Evolutionary conservation across 2,329 filamentous ascomycete genomes (phyloP).

Genomic region (Talaromyces sp.): DNA sequence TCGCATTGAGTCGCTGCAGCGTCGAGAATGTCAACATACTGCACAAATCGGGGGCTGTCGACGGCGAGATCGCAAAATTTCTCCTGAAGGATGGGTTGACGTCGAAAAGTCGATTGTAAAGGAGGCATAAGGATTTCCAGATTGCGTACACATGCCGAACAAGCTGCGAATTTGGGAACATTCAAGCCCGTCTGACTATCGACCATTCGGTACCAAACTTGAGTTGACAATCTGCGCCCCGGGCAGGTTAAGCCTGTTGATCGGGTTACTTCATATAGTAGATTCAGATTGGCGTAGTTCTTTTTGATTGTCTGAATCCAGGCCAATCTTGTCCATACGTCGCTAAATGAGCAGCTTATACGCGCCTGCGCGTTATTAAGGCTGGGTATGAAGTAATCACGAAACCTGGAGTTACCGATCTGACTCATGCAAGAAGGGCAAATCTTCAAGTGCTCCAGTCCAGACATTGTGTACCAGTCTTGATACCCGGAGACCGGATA

Average conservation of each 20-base stretch:
- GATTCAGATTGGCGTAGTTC: slow-evolving; percentile 60
- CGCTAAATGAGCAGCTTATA: slow-evolving; percentile 74
- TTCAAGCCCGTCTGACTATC: slow-evolving; percentile 64
- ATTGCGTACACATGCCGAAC: slow-evolving; percentile 68
- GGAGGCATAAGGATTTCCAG: slow-evolving; percentile 71
- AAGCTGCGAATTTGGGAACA: slow-evolving; percentile 71
- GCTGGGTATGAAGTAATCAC: slow-evolving; percentile 62
- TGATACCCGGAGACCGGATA: slow-evolving; percentile 60
- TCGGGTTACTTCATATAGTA: slow-evolving; percentile 67
- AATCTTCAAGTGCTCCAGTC: slow-evolving; percentile 69
- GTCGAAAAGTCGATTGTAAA: slow-evolving; percentile 62
- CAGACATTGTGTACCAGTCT: slow-evolving; percentile 78
- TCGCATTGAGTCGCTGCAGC: slow-evolving; percentile 47
- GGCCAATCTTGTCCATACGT: slow-evolving; percentile 78
- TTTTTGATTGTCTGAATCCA: slow-evolving; percentile 77
- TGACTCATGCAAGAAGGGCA: slow-evolving; percentile 75
- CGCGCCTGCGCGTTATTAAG: slow-evolving; percentile 56
- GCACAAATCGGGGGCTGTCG: slow-evolving; percentile 54
- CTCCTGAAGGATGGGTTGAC: slow-evolving; percentile 46
- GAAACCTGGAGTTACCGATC: slow-evolving; percentile 68
- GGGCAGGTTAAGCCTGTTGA: slow-evolving; percentile 60
- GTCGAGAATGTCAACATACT: slow-evolving; percentile 57
- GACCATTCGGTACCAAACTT: slow-evolving; percentile 72
- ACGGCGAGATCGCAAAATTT: slow-evolving; percentile 69
- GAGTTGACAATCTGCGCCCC: slow-evolving; percentile 53